Percentiles rank a stretch among this genome's conserved stretches.
Evolutionary conservation across 1,284 basidiomycete genomes (phyloP).

Genomic region (Mycena citricolor): DNA sequence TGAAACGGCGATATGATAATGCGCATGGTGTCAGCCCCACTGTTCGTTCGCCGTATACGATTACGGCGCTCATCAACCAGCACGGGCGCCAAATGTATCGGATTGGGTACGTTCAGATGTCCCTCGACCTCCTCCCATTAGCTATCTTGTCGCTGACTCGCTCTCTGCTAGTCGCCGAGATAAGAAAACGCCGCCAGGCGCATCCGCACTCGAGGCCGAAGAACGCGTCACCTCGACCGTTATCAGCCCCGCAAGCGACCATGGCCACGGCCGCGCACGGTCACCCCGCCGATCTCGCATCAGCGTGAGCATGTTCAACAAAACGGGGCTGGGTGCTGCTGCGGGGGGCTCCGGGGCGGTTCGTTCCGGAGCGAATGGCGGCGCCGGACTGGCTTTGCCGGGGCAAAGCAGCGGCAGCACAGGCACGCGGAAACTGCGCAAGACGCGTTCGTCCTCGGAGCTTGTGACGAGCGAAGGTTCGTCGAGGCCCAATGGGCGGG

Average conservation of each 20-base stretch:
- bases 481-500: constrained; percentile 48
- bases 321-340: constrained; percentile 51
- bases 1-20: constrained; percentile 73
- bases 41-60: constrained; percentile 72
- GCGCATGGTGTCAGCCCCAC: constrained; percentile 61
- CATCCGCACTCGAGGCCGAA: constrained; percentile 37
- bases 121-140: constrained; percentile 3
- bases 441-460: constrained; percentile 71
- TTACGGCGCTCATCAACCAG: constrained; percentile 76
- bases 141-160: constrained; percentile 35
- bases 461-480: constrained; percentile 35
- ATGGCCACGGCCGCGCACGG: constrained; percentile 38
- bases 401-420: too few relatives aligned
- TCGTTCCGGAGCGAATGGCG: constrained; percentile 23
- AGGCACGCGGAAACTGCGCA: constrained; percentile 54
- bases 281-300: constrained; percentile 57
- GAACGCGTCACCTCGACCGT: constrained; percentile 33
- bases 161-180: constrained; percentile 27
- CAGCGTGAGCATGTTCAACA: constrained; percentile 64
- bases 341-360: constrained; percentile 40
- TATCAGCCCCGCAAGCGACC: constrained; percentile 33
- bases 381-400: constrained; percentile 31
- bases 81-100: constrained; percentile 74
- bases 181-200: constrained; percentile 38
- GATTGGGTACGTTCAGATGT: constrained; percentile 53